Evolutionary conservation across 2,329 filamentous ascomycete species (phyloP), one percentile per base, ranked within the genome.

Genomic region (Penicillium sp.): DNA sequence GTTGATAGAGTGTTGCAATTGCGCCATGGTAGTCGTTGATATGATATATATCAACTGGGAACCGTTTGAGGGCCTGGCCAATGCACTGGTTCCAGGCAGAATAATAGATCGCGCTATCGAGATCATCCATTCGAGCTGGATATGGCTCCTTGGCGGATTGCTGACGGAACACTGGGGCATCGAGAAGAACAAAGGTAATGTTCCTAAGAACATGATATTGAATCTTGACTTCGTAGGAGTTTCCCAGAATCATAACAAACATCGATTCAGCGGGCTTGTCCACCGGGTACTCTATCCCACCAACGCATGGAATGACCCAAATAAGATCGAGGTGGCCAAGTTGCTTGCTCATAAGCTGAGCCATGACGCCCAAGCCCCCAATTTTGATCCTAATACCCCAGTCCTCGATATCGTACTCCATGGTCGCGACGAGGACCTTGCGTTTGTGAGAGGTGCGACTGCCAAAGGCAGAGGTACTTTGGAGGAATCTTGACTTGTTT

Each of bases 301-400:
- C 85, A 54, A 89, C 86, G 66, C 83, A 84, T 14, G 84, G 84
- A 33, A 86, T 80, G n/a, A 87, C 83, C 84, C 84, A 90, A 63
- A 90, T 84, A 0, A 90, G 79, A 70, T 89, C 83, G 67, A 89
- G 83, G 65, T 89, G 86, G 3, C 83, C 79, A 11, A 90, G 81
- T 55, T 86, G 84, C 70, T 87, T 87, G 19, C 85, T 85, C 87
- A 89, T 90, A 2, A 89, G 77, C 66, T 88, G 85, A 37, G 87
- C 87, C 87, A 90, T 90, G 62, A 89, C 87, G 72, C 87, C 87
- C 4, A 90, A 79, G 62, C 87, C 87, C 61, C 87, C 87, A 51
- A 90, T 90, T 76, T 90, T 90, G 76, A 90, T 87, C 74, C 88
- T 89, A 76, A 90, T 87, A 4, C 76, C 81, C 85, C 87, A 89